These are phyloP conservation scores for Taphrina flavorubra DNA, from an alignment of 1,139 yeast genomes.

Conservation along the genomic window DNA sequence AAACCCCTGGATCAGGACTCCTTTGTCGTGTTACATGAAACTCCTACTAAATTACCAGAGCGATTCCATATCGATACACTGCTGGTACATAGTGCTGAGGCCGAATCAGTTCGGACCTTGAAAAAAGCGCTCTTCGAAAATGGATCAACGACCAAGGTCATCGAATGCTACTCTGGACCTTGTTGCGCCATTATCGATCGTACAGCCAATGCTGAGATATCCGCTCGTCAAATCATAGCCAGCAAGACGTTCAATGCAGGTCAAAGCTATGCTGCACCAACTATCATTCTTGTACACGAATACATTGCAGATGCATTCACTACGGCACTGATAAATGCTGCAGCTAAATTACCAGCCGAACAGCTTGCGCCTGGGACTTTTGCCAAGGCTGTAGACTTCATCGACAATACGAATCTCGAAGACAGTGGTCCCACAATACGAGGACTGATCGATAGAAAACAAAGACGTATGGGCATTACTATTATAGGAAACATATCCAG, in stretches of 20 bases:
- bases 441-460: not conserved
- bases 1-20: not conserved
- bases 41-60: not conserved
- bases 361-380: not conserved
- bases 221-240: not conserved
- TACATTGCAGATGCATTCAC: not conserved
- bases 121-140: not conserved
- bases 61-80: not conserved
- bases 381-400: not conserved
- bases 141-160: not conserved
- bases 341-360: not conserved
- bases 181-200: not conserved
- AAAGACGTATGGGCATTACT: not conserved
- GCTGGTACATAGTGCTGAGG: not conserved
- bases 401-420: not conserved
- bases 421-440: not conserved
- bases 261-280: not conserved
- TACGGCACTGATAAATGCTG: not conserved
- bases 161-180: slow-evolving; percentile 7
- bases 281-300: not conserved
- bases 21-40: not conserved
- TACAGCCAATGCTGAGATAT: not conserved
- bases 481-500: not conserved
- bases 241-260: not conserved
- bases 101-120: not conserved